Percentiles rank a stretch among this genome's conserved stretches.
Conservation (phyloP, 2,329 filamentous ascomycete genomes). For the Pestalotiopsis sp. region DNA sequence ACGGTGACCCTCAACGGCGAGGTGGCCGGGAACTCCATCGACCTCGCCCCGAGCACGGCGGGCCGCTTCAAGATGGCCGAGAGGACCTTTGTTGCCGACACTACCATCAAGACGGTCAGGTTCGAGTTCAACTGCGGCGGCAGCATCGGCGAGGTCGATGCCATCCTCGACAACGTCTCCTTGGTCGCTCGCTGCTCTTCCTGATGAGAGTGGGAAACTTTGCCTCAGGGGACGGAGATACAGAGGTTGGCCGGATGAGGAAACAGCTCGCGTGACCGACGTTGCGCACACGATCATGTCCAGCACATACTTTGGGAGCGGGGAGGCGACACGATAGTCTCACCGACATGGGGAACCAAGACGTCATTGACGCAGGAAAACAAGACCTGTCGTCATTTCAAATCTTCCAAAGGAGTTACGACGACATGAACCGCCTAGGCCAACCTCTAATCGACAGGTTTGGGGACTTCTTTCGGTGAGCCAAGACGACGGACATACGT, state of each 20-base stretch:
- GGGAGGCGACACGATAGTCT: background rate
- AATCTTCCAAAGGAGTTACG: background rate
- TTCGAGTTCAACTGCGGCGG: conserved; percentile 1
- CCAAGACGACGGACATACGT: background rate
- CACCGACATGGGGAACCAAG: background rate
- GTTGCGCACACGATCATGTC: background rate
- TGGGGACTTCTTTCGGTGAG: background rate
- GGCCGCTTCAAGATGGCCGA: background rate
- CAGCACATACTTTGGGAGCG: background rate
- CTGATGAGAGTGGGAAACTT: too few relatives aligned
- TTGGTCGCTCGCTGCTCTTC: background rate
- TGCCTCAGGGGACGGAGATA: background rate
- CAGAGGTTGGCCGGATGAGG: background rate
- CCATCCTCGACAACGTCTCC: background rate
- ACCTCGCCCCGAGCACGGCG: background rate
- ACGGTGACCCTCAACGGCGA: background rate
- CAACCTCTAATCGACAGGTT: background rate
- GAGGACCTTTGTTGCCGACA: background rate
- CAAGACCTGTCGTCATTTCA: background rate
- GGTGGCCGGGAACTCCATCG: background rate
- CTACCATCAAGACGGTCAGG: background rate
- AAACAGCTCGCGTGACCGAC: background rate
- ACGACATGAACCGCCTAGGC: background rate
- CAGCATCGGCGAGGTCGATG: conserved; percentile 1
- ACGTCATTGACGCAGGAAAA: background rate